A percentile compares a stretch with the other conserved stretches of the same genome.
Conservation (phyloP, 2,329 filamentous ascomycete species). For the Ilyonectria sp. region DNA sequence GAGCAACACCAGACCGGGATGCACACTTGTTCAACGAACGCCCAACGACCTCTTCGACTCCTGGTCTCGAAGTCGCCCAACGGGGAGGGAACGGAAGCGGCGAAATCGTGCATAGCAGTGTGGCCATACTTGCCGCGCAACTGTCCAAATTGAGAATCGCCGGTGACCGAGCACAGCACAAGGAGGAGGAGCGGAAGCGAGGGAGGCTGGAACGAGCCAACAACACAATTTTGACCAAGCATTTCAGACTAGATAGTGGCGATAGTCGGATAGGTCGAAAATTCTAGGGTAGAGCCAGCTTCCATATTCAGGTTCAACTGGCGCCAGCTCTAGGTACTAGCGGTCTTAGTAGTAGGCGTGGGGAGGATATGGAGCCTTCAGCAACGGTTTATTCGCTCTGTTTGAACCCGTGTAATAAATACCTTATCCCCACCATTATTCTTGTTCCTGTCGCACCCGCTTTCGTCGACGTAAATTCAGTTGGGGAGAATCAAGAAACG, state of each 20-base stretch:
- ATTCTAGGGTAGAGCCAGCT: slow-evolving; percentile 2
- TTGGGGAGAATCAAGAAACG: no score
- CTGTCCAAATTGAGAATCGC: slow-evolving; percentile 34
- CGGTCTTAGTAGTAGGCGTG: neutral
- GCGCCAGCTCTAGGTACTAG: no score
- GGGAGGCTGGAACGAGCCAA: slow-evolving; percentile 35
- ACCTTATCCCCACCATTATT: neutral
- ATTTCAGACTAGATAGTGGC: slow-evolving; percentile 31
- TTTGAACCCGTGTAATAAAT: neutral
- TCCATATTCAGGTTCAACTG: neutral
- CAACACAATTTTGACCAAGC: slow-evolving; percentile 34
- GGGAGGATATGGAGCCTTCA: neutral
- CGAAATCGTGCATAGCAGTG: slow-evolving; percentile 29
- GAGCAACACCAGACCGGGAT: slow-evolving; percentile 9
- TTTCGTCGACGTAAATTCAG: neutral
- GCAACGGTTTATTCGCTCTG: neutral
- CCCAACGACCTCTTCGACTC: neutral
- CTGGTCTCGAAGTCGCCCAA: slow-evolving; percentile 16
- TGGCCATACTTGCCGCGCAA: slow-evolving; percentile 37
- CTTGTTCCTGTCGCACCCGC: neutral
- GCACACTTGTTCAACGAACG: neutral
- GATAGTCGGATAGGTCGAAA: slow-evolving; percentile 32
- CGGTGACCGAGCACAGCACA: slow-evolving; percentile 32
- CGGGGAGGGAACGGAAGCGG: slow-evolving; percentile 12
- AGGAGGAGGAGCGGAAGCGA: slow-evolving; percentile 31